Evolutionary conservation across 257 asterid genomes (phyloP), one percentile per base, ranked within the genome.

Genomic region (Cynanchum wilfordii): DNA sequence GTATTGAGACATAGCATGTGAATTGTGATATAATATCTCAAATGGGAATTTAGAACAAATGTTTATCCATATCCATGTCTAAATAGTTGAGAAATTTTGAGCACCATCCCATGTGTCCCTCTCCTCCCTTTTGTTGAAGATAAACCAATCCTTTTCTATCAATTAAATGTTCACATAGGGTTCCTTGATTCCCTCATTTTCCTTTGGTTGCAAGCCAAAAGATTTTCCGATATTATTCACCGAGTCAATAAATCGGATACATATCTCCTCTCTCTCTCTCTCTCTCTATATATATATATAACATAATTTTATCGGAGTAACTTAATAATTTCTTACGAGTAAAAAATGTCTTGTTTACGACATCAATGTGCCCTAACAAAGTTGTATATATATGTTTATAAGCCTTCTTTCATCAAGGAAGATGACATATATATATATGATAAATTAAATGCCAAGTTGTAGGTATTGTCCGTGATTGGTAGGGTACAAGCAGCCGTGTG

Each of bases 1-100:
- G 50, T 54, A 70, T 59, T 2, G 51, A 29, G 60, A 67, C 74
- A 58, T 2, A 29, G 42, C 74, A 75, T 57, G 74, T 75, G 74
- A 64, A 20, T 64, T 64, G 12, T 36, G 69, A 55, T 52, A 59
- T 25, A 10, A 57, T 22, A 51, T 40, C 71, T 64, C 70, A 63
- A 52, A 25, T 36, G 62, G 12, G 45, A 71, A 16, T 52, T n/a
- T 29, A 19, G 36, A 40, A 42, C n/a, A 4, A 52, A 27, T 19
- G 29, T 19, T 12, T 25, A 24, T 38, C 59, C 68, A 12, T 47
- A 20, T 54, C 8, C 10, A 30, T 62, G 68, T 72, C 44, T 42
- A 42, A 5, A 3, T 11, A 17, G 0, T 27, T 5, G 10, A 24
- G 29, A 27, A 63, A 49, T 33, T 63, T 54, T 20, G 20, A 33